Conservation (phyloP, 441 rosid species). For the Cnidoscolus chayamansa region DNA sequence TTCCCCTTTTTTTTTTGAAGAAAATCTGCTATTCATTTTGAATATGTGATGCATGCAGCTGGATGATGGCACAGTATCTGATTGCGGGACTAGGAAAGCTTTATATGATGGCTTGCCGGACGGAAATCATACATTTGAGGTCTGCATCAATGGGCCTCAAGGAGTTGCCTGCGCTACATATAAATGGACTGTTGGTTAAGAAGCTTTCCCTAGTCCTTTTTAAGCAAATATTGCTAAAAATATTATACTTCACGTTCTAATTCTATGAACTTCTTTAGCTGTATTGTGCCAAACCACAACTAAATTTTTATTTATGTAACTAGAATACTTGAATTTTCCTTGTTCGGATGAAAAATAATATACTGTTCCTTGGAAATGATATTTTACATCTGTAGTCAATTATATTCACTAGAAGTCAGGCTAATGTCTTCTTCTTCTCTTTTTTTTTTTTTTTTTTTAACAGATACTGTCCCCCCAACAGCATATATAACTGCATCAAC, state of each 20-base stretch:
- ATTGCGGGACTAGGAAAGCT: conserved; percentile 49
- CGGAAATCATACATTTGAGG: conserved; percentile 73
- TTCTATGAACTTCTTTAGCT: neutral
- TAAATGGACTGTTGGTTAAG: conserved; percentile 81
- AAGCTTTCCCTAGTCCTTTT: conserved; percentile 31
- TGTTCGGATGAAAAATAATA: neutral
- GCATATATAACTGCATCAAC: conserved; percentile 59
- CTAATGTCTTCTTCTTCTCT: conserved; percentile 13
- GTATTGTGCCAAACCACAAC: neutral
- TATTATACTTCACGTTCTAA: neutral
- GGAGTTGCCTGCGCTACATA: conserved; percentile 57
- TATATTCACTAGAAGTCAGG: neutral
- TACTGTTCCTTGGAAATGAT: neutral
- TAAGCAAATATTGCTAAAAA: neutral
- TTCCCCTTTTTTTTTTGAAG: too few species aligned
- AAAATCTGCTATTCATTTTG: neutral
- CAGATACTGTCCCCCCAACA: conserved; percentile 85
- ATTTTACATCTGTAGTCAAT: conserved; percentile 8
- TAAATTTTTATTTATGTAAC: neutral
- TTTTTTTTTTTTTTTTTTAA: conserved; percentile 22
- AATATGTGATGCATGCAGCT: conserved; percentile 46
- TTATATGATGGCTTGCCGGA: conserved; percentile 54
- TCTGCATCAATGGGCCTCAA: conserved; percentile 51
- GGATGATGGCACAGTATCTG: conserved; percentile 52
- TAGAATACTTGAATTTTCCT: neutral